Evolutionary conservation across 1,139 yeast genomes (phyloP), one percentile per base, ranked within the genome.

Genomic region (Nakaseomyces kungkrabaensis): DNA sequence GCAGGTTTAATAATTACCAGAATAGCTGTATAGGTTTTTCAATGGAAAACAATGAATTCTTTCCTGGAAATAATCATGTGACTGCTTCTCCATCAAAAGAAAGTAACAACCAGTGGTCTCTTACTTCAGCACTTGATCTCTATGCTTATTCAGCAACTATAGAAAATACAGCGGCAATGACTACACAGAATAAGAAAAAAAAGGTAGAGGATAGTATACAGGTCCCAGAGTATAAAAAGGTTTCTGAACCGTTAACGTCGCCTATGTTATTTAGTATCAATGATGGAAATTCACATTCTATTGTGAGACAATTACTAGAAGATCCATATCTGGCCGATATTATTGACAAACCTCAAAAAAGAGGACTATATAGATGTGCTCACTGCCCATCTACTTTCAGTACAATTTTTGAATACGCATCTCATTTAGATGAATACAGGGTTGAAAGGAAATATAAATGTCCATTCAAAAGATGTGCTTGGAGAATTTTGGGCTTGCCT

Each of bases 401-500:
- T 7, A 71, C 71, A 22, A 59, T 77, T 26, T 59, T 68, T 22
- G 67, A 66, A 8, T 71, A 76, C 50, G 76, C 79, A 0, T 52
- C 60, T 27, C 85, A 79, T 56, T 61, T 79, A 55, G 81, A 77
- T 54, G 67, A 65, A 46, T 66, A 54, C 51, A 61, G 70, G 32
- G 63, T 77, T 11, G 63, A 61, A 13, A 68, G 83, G 45, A 69
- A 68, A 6, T 72, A 61, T 61, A 72, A 72, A 45, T 82, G 89
- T 59, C 81, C 81, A 0, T 72, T 75, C 43, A 60, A 64, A 11
- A 68, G 70, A 27, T 83, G 90, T 58, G 84, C 85, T 0, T 81
- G 85, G 81, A 71, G 73, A 44, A 65, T 77, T 3, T 68, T 82
- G 42, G 89, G 89, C 0, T 71, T 79, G 49, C 76, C 78, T 38